Conservation (phyloP, 108 stramenopile genomes). For the Seminavis robusta region DNA sequence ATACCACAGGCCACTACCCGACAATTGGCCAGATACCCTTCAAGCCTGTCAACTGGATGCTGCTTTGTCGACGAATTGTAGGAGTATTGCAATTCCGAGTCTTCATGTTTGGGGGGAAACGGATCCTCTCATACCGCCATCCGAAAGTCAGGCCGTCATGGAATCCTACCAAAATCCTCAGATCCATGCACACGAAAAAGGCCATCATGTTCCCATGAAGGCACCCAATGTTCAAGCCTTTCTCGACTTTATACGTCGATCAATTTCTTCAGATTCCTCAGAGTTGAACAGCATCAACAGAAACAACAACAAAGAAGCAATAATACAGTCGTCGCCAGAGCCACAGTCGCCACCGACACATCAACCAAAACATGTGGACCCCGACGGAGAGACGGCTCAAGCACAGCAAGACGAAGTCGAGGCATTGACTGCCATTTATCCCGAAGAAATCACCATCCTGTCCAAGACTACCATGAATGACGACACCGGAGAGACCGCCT, state of each 20-base stretch:
- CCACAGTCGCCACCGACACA: background rate
- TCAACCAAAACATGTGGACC: conserved; percentile 2
- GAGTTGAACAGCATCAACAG: background rate
- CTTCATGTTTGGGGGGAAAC: conserved; percentile 68
- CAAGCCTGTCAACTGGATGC: background rate
- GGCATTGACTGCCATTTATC: conserved; percentile 67
- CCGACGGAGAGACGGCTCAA: conserved; percentile 60
- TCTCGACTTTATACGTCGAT: conserved; percentile 47
- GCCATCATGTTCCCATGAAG: conserved; percentile 78
- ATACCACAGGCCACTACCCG: conserved; percentile 59
- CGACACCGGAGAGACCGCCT: conserved; percentile 7
- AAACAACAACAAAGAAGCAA: background rate
- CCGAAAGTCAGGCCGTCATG: conserved; percentile 33
- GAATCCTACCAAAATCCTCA: conserved; percentile 4
- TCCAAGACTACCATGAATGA: conserved; percentile 22
- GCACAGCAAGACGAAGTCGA: conserved; percentile 70
- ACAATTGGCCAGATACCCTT: conserved; percentile 16
- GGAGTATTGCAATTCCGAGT: conserved; percentile 42
- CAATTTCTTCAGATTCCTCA: background rate
- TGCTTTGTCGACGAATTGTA: conserved; percentile 6
- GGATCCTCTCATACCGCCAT: conserved; percentile 53
- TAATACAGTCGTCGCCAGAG: background rate
- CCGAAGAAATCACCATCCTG: conserved; percentile 53
- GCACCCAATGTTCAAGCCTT: conserved; percentile 40
- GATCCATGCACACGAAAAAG: conserved; percentile 48